phyloP scores from a whole-genome alignment of 768 basidiomycete genomes.

The Cyclocybe cylindracea region DNA sequence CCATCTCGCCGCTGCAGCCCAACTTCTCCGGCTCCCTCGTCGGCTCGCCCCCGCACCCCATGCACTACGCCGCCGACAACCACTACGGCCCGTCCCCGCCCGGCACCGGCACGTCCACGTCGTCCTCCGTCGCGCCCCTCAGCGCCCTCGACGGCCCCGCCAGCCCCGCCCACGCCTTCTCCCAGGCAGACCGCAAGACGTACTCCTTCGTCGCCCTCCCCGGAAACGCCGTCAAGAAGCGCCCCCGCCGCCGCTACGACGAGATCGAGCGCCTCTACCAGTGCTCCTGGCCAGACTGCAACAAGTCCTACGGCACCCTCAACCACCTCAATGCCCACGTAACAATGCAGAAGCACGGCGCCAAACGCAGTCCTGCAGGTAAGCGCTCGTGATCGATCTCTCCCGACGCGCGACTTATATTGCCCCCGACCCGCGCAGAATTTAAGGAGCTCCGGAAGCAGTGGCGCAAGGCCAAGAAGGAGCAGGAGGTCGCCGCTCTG shows the following conservation, averaged over 20 bases:
- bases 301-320: conserved; percentile 90
- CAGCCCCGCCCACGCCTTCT: conserved; percentile 27
- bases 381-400: conserved; percentile 29
- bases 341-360: conserved; percentile 96
- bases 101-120: conserved; percentile 59
- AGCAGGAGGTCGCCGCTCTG: conserved; percentile 38
- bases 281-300: conserved; percentile 77
- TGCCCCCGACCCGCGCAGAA: conserved; percentile 49
- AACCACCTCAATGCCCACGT: conserved; percentile 99
- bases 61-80: conserved; percentile 45
- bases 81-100: conserved; percentile 64
- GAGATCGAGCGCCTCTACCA: conserved; percentile 94
- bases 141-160: conserved; percentile 21
- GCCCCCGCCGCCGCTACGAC: conserved; percentile 85
- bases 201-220: conserved; percentile 84
- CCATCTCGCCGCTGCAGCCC: conserved; percentile 56
- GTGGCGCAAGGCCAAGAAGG: conserved; percentile 94
- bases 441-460: conserved; percentile 98
- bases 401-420: not conserved
- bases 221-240: conserved; percentile 80
- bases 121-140: conserved; percentile 44
- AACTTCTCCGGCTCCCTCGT: conserved; percentile 47
- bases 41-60: conserved; percentile 41
- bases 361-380: conserved; percentile 90
- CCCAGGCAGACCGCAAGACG: conserved; percentile 57